Percentiles rank a stretch among this genome's conserved stretches.
Conservation (phyloP, 352 stramenopile species). For the Globisporangium polare region DNA sequence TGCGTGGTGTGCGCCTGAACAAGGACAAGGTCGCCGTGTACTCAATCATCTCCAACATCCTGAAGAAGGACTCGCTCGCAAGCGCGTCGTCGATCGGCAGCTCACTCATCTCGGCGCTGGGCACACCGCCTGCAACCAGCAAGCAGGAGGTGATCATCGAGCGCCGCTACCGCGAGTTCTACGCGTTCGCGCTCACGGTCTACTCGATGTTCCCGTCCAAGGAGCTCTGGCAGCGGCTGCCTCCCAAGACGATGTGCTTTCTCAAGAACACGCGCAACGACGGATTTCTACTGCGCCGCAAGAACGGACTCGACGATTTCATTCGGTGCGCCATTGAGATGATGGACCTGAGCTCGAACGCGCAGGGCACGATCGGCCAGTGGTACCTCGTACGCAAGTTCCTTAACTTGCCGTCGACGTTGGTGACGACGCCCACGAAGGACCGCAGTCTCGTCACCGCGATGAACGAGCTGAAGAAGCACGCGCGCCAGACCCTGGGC, state of each 20-base stretch:
- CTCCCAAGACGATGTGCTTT: slow-evolving; percentile 69
- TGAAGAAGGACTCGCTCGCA: slow-evolving; percentile 12
- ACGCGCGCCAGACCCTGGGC: slow-evolving; percentile 27
- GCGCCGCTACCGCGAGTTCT: slow-evolving; percentile 74
- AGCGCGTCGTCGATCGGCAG: slow-evolving; percentile 3
- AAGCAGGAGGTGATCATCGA: slow-evolving; percentile 48
- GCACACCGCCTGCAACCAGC: not conserved
- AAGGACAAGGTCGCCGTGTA: slow-evolving; percentile 51
- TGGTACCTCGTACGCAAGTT: slow-evolving; percentile 73
- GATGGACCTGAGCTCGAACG: slow-evolving; percentile 41
- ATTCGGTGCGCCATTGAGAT: slow-evolving; percentile 51
- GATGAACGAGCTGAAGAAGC: slow-evolving; percentile 49
- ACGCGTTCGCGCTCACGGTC: slow-evolving; percentile 55
- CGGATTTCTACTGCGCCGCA: slow-evolving; percentile 60
- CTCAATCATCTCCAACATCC: slow-evolving; percentile 44
- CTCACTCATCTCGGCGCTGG: slow-evolving; percentile 9
- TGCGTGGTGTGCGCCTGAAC: slow-evolving; percentile 50
- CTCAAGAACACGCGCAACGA: slow-evolving; percentile 28
- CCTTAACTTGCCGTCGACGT: slow-evolving; percentile 41
- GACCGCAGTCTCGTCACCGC: slow-evolving; percentile 47
- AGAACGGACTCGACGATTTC: slow-evolving; percentile 67
- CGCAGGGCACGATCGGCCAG: slow-evolving; percentile 47
- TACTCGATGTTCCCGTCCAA: slow-evolving; percentile 61
- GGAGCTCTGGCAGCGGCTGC: slow-evolving; percentile 50
- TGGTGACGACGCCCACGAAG: slow-evolving; percentile 35